Conservation (phyloP, 108 stramenopile species). For the Licmophora abbreviata region DNA sequence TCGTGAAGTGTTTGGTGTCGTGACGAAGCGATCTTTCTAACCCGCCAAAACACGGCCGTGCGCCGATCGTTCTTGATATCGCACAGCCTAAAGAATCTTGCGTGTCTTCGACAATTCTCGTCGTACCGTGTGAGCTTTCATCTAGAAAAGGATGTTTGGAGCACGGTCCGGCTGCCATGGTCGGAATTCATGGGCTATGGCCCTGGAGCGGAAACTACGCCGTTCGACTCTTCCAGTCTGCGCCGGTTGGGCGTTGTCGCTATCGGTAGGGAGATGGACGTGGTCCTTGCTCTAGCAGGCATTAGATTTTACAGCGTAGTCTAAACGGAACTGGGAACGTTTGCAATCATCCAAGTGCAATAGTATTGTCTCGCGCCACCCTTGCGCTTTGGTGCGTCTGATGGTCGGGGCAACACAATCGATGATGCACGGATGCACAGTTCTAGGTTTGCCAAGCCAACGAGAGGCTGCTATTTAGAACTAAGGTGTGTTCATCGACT, state of each 20-base stretch:
- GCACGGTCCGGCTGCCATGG: constrained; percentile 54
- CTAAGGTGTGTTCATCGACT: too few relatives aligned
- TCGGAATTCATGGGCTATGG: constrained; percentile 42
- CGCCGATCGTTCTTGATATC: constrained; percentile 1
- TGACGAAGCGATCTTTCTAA: background rate
- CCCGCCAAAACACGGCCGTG: background rate
- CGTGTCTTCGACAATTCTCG: constrained; percentile 41
- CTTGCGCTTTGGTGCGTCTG: too few relatives aligned
- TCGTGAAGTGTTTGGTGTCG: background rate
- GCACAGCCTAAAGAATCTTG: constrained; percentile 47
- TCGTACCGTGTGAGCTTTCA: constrained; percentile 45
- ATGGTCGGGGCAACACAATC: too few relatives aligned
- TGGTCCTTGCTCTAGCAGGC: constrained; percentile 38
- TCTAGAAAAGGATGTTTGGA: constrained; percentile 33
- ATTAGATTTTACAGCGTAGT: constrained; percentile 41
- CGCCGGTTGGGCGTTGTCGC: constrained; percentile 56
- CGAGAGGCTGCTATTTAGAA: too few relatives aligned
- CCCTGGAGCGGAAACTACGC: constrained; percentile 36
- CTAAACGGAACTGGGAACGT: background rate
- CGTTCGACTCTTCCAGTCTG: constrained; percentile 30
- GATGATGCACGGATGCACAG: too few relatives aligned
- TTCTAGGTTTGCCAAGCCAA: too few relatives aligned
- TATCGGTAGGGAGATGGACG: constrained; percentile 56
- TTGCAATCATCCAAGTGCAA: too few relatives aligned
- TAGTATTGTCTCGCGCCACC: too few relatives aligned